These are phyloP conservation scores for Phytophthora idaei DNA, from an alignment of 352 stramenopile genomes.

Conservation along the genomic window DNA sequence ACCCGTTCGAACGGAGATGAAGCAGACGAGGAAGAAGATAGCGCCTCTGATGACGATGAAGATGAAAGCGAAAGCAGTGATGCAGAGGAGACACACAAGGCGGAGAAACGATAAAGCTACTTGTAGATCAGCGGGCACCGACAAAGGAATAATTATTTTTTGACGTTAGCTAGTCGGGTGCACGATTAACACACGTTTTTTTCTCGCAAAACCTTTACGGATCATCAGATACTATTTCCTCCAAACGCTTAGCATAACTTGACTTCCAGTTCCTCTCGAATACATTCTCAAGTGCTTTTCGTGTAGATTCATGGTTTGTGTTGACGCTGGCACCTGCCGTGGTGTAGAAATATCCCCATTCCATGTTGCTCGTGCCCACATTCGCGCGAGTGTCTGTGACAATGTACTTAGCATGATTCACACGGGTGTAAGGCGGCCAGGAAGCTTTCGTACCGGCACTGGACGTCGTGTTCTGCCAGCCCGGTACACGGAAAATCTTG, in stretches of 20 bases:
- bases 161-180: slow-evolving; percentile 7
- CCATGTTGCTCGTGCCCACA: slow-evolving; percentile 88
- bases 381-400: slow-evolving; percentile 81
- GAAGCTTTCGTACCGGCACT: slow-evolving; percentile 24
- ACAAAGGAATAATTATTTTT: slow-evolving; percentile 33
- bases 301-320: slow-evolving; percentile 67
- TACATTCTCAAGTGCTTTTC: slow-evolving; percentile 55
- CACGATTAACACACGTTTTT: slow-evolving; percentile 3
- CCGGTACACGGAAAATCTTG: slow-evolving; percentile 74
- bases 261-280: slow-evolving; percentile 86
- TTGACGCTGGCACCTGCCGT: slow-evolving; percentile 81
- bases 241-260: slow-evolving; percentile 53
- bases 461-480: slow-evolving; percentile 72
- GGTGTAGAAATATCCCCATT: slow-evolving; percentile 89
- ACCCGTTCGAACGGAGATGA: slow-evolving; percentile 10
- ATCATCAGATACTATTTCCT: slow-evolving; percentile 11
- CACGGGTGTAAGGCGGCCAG: slow-evolving; percentile 76
- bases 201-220: neutral
- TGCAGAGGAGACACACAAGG: neutral
- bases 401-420: slow-evolving; percentile 89
- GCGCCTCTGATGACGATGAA: slow-evolving; percentile 1
- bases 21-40: slow-evolving; percentile 10
- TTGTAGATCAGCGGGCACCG: slow-evolving; percentile 6
- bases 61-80: slow-evolving; percentile 9
- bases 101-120: slow-evolving; percentile 16